These are phyloP conservation scores for Ajuga chamaepitys DNA, from an alignment of 257 asterid species.

Conservation along the genomic window DNA sequence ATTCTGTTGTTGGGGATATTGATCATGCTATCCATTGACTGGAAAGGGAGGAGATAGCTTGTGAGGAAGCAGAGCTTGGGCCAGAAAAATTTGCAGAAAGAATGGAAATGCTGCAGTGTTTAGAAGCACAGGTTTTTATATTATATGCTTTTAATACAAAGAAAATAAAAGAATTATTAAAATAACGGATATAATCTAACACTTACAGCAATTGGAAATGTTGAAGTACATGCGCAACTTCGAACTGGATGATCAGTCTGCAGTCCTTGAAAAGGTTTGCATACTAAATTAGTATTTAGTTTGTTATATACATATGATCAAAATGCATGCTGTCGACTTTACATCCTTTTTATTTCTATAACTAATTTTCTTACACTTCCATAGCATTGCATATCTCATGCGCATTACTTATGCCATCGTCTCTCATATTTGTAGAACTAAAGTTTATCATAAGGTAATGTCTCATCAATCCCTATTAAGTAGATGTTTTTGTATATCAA, in stretches of 20 bases:
- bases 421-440: neutral
- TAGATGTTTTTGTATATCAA: neutral
- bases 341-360: neutral
- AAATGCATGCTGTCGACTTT: neutral
- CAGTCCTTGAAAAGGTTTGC: slow-evolving; percentile 69
- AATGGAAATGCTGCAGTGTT: slow-evolving; percentile 40
- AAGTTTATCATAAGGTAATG: neutral
- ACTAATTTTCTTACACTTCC: neutral
- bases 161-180: neutral
- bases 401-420: neutral
- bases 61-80: slow-evolving; percentile 95
- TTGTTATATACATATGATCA: neutral
- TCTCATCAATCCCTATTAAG: neutral
- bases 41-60: slow-evolving; percentile 82
- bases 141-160: neutral
- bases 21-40: slow-evolving; percentile 1
- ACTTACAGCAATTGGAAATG: slow-evolving; percentile 80
- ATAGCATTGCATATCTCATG: neutral
- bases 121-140: slow-evolving; percentile 56
- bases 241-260: slow-evolving; percentile 70
- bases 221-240: slow-evolving; percentile 68
- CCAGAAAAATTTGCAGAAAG: slow-evolving; percentile 59
- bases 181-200: neutral
- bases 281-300: neutral
- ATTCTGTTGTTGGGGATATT: neutral